A percentile compares a stretch with the other conserved stretches of the same genome.
Conservation (phyloP, 331 rosid species). For the Quercus phellos region DNA sequence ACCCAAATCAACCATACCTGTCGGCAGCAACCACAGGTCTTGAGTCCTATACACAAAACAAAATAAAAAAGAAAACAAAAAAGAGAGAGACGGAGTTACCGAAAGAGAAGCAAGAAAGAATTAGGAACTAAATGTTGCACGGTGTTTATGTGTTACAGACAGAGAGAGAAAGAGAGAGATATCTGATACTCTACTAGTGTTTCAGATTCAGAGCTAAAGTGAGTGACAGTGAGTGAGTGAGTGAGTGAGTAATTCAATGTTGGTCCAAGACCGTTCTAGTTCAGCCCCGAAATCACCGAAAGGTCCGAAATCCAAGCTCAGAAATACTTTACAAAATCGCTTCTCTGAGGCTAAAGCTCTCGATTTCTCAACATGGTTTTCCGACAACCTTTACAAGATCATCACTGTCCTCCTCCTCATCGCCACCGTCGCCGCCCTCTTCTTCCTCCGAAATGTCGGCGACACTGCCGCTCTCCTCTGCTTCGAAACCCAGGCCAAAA, state of each 20-base stretch:
- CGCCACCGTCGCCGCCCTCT: conserved; percentile 60
- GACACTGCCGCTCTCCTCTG: conserved; percentile 83
- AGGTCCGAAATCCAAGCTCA: conserved; percentile 47
- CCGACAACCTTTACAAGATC: conserved; percentile 67
- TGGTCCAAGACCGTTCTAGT: conserved; percentile 76
- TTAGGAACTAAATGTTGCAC: neutral
- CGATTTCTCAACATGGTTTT: conserved; percentile 76
- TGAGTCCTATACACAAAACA: neutral
- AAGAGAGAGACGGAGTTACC: neutral
- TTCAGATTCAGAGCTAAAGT: too few species aligned
- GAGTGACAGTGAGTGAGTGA: neutral
- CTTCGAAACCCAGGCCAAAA: conserved; percentile 59
- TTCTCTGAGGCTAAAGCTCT: conserved; percentile 47
- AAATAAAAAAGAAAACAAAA: neutral
- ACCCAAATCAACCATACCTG: conserved; percentile 26
- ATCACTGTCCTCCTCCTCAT: conserved; percentile 39
- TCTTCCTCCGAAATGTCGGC: conserved; percentile 81
- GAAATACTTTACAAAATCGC: conserved; percentile 48
- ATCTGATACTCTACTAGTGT: neutral
- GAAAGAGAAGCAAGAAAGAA: neutral
- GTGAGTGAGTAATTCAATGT: conserved; percentile 37
- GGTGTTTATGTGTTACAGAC: neutral
- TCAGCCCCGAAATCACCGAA: conserved; percentile 53
- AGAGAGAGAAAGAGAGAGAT: neutral
- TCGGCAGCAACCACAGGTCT: conserved; percentile 41